Percentiles rank a stretch among this genome's conserved stretches.
Conservation (phyloP, 495 filamentous ascomycete genomes). For the Penicillium waksmanii region DNA sequence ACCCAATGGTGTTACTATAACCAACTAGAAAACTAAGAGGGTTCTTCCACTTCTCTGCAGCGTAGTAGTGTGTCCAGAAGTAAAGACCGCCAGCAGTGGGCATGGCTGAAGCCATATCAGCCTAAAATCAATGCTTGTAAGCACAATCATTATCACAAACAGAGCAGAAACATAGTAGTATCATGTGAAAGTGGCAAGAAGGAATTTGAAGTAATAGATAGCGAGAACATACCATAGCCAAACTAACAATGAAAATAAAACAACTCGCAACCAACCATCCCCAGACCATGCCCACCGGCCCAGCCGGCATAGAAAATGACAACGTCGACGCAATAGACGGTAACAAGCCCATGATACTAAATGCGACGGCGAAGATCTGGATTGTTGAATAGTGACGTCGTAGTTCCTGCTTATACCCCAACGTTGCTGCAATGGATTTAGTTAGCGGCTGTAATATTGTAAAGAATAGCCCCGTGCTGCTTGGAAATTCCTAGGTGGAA, state of each 20-base stretch:
- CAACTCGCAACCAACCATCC: conserved; percentile 28
- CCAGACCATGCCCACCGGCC: conserved; percentile 74
- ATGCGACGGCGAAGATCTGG: conserved; percentile 72
- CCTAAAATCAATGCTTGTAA: conserved; percentile 31
- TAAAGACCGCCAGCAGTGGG: conserved; percentile 71
- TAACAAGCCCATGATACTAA: conserved; percentile 74
- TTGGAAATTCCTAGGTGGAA: neutral
- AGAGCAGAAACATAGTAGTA: neutral
- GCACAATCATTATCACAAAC: neutral
- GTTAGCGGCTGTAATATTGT: conserved; percentile 9
- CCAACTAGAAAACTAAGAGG: conserved; percentile 70
- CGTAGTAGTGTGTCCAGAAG: conserved; percentile 74
- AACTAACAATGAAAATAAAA: conserved; percentile 57
- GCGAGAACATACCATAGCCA: conserved; percentile 57
- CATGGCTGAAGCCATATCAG: conserved; percentile 70
- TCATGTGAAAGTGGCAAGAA: neutral
- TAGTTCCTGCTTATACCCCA: conserved; percentile 75
- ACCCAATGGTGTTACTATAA: conserved; percentile 71
- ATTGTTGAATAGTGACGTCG: conserved; percentile 66
- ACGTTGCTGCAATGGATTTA: conserved; percentile 23
- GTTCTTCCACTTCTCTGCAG: conserved; percentile 60
- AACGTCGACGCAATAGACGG: conserved; percentile 70
- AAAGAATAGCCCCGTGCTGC: neutral
- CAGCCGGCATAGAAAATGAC: conserved; percentile 66
- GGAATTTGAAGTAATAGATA: too few species aligned